Percentiles rank a stretch among this genome's conserved stretches.
Conservation (phyloP, 805 yeast species). For the Wickerhamiella slavikovae region DNA sequence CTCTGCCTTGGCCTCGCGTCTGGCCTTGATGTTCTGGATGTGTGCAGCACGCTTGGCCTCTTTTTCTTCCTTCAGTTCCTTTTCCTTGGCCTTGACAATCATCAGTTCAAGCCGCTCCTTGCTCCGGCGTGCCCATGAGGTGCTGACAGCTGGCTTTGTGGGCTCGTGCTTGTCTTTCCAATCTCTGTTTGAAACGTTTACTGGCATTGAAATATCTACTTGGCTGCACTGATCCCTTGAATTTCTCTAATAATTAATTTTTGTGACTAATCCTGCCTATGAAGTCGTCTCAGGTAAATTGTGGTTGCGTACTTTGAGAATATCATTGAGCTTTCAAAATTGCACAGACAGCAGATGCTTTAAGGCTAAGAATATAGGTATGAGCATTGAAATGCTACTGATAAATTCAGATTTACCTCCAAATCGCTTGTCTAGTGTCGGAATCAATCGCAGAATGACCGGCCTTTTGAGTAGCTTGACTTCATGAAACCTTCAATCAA, state of each 20-base stretch:
- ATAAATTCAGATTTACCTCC: no score
- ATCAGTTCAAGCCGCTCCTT: slow-evolving; percentile 44
- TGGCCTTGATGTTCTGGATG: slow-evolving; percentile 28
- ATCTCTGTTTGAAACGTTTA: slow-evolving; percentile 17
- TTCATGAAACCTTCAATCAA: no score
- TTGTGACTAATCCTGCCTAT: no score
- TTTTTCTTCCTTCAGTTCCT: slow-evolving; percentile 63
- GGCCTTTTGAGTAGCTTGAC: no score
- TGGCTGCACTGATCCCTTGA: background rate
- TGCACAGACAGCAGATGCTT: background rate
- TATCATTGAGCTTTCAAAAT: no score
- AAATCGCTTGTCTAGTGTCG: no score
- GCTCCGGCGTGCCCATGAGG: slow-evolving; percentile 46
- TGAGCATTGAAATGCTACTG: background rate
- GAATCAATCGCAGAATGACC: no score
- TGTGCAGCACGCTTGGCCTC: slow-evolving; percentile 33
- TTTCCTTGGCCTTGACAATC: slow-evolving; percentile 46
- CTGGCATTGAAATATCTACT: slow-evolving; percentile 10
- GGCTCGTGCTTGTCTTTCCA: slow-evolving; percentile 21
- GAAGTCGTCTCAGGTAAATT: no score
- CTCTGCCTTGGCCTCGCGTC: slow-evolving; percentile 67
- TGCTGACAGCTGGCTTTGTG: slow-evolving; percentile 19
- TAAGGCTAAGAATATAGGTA: background rate
- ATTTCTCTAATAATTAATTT: background rate
- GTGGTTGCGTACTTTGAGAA: no score